Base-by-base conservation (phyloP, 2,329 filamentous ascomycete species). In the Pseudodiploospora longispora region DNA sequence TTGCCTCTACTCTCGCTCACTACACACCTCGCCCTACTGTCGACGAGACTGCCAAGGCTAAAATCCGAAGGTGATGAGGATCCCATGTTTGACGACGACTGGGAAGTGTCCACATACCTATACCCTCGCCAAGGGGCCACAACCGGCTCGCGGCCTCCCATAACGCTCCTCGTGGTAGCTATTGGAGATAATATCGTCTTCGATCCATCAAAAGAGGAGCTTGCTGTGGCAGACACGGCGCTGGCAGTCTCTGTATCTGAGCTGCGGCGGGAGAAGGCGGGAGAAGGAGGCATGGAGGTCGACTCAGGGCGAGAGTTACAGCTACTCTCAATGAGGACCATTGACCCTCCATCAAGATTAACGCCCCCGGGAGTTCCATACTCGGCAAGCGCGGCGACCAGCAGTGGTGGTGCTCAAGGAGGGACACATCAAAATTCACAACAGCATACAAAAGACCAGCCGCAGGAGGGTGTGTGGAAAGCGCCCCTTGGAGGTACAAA, bases 1-100 rank as follows among this genome's bases (percentile, higher is more conserved):
- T 81, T 97, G 6, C 91, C 91, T 1, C 78, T 98, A 8, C 82
- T 98, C 36, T 95, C 89, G 30, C 77, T 97, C 47, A 95, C 93
- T 19, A 91, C 87, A 39, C 90, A 98, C 62, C 83, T 98, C 48
- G 93, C 93, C 3, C 84, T 98, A 38, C 81, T 96, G 50, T 83
- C 87, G 30, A 91, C 93, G 6, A 82, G 85, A 51, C 74, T 97
- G 3, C 93, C 93, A 6, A 78, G 82, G 28, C 74, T 96, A 41
- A 87, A 87, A 61, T 96, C 90, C 2, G 86, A 95, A 63, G 79
- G 80, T 46, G 91, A 97, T 66, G 93, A 98, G 68, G 93, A 98
- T 56, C 93, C 93, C 9, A 82, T 96, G 60, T 98, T 98, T 66
- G 85, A 96, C 68, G 93, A 98, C 67, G 93, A 98, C 69, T 98